Conservation (phyloP, 2,329 filamentous ascomycete species). For the Thelonectria discophora region DNA sequence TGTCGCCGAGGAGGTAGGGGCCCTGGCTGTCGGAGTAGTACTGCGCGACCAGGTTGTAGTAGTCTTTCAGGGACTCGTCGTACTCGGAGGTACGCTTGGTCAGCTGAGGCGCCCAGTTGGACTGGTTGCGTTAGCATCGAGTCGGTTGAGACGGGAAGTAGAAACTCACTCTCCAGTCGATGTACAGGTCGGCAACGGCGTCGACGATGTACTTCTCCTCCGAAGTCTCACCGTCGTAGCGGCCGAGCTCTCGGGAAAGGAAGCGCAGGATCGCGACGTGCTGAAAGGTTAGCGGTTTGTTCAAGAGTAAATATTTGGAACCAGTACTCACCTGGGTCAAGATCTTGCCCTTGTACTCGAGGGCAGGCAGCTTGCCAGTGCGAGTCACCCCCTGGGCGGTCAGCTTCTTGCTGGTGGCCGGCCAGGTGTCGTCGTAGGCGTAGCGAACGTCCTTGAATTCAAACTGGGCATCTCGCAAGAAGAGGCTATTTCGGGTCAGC, state of each 20-base stretch:
- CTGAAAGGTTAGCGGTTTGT: neutral
- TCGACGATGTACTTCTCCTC: slow-evolving; percentile 50
- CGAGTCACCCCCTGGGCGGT: slow-evolving; percentile 37
- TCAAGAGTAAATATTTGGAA: neutral
- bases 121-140: slow-evolving; percentile 12
- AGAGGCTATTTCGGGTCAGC: slow-evolving; percentile 17
- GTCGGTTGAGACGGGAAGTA: fast-evolving
- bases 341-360: slow-evolving; percentile 48
- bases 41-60: slow-evolving; percentile 42
- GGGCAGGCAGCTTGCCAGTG: slow-evolving; percentile 47
- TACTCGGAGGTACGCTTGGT: slow-evolving; percentile 41
- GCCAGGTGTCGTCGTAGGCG: slow-evolving; percentile 26
- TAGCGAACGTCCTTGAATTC: slow-evolving; percentile 32
- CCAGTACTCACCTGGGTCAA: slow-evolving; percentile 38
- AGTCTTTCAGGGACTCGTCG: slow-evolving; percentile 41
- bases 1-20: slow-evolving; percentile 49
- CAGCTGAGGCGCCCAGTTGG: slow-evolving; percentile 42
- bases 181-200: slow-evolving; percentile 49
- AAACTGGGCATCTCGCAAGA: slow-evolving; percentile 31
- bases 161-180: slow-evolving; percentile 50
- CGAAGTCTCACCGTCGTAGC: slow-evolving; percentile 49
- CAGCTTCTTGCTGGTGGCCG: slow-evolving; percentile 39
- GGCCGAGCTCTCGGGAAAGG: slow-evolving; percentile 46
- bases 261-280: slow-evolving; percentile 46
- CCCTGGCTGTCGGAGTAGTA: slow-evolving; percentile 45